Conservation (phyloP, 306 rosid species). For the Potentilla sterilis region DNA sequence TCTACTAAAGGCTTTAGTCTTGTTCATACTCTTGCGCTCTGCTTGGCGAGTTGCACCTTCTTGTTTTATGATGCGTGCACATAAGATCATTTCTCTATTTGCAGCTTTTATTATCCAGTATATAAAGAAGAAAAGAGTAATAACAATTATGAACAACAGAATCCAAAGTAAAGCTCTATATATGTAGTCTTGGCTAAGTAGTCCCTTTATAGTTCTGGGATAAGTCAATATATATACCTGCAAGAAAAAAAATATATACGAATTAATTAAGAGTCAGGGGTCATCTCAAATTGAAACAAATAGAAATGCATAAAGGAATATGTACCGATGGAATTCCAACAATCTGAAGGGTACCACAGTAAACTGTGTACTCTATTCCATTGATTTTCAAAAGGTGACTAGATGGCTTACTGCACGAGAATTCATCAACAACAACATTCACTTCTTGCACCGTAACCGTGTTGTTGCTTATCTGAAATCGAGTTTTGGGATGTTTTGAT, state of each 20-base stretch:
- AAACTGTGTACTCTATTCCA: too few relatives aligned
- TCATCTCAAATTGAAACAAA: too few relatives aligned
- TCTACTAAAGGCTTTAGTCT: conserved; percentile 58
- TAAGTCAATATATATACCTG: too few relatives aligned
- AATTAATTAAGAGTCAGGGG: too few relatives aligned
- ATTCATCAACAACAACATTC: not conserved
- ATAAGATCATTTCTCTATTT: conserved; percentile 56
- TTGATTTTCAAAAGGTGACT: too few relatives aligned
- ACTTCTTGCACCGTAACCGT: not conserved
- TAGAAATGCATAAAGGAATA: too few relatives aligned
- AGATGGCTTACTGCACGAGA: too few relatives aligned
- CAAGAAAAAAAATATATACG: too few relatives aligned
- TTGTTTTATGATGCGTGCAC: conserved; percentile 60
- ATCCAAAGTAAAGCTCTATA: conserved; percentile 28
- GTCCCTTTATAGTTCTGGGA: too few relatives aligned
- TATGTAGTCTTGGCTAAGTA: conserved; percentile 6
- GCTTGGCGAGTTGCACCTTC: conserved; percentile 75
- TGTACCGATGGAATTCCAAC: too few relatives aligned
- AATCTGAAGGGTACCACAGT: too few relatives aligned
- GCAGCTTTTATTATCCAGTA: conserved; percentile 24
- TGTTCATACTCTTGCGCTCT: conserved; percentile 68
- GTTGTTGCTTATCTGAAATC: not conserved
- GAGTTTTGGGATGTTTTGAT: conserved; percentile 12
- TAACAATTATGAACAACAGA: conserved; percentile 32
- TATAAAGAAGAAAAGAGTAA: conserved; percentile 33